Evolutionary conservation across 2,329 filamentous ascomycete species (phyloP).

Genomic region (Phaeoacremonium minimum): DNA sequence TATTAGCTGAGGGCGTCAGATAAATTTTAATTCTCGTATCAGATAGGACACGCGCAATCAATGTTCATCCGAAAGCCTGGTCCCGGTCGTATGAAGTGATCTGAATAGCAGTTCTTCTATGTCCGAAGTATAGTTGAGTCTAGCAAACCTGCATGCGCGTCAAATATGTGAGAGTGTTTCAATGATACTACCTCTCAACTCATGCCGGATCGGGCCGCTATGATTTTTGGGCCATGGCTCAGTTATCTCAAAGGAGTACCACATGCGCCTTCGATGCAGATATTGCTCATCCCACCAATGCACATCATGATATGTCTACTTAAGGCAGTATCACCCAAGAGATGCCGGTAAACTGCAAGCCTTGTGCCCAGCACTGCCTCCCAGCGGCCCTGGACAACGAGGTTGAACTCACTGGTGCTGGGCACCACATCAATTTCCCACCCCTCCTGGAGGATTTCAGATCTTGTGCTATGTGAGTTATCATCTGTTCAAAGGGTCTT

Average conservation of each 20-base stretch:
- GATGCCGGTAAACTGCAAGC: slow-evolving; percentile 17
- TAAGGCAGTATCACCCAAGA: slow-evolving; percentile 20
- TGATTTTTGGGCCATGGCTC: not conserved
- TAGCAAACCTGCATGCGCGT: no score
- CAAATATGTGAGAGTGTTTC: no score
- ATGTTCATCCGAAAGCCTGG: no score
- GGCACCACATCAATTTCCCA: slow-evolving; percentile 24
- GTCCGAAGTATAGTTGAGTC: no score
- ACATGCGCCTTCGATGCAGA: not conserved
- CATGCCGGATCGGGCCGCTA: slow-evolving; percentile 22
- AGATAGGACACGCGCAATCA: no score
- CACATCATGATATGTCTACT: slow-evolving; percentile 20
- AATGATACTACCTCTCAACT: no score
- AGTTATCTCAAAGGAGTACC: no score
- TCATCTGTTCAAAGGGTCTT: slow-evolving; percentile 21
- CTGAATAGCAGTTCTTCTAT: no score
- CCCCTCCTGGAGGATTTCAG: slow-evolving; percentile 30
- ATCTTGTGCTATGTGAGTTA: slow-evolving; percentile 49
- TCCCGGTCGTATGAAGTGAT: no score
- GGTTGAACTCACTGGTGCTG: slow-evolving; percentile 10
- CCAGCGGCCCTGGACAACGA: not conserved
- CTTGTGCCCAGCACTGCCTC: slow-evolving; percentile 12
- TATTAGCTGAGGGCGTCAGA: no score
- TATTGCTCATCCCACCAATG: slow-evolving; percentile 10
- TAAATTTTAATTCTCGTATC: no score